Percentiles rank a stretch among this genome's conserved stretches.
Conservation (phyloP, 768 basidiomycete species). For the Russula sp. region DNA sequence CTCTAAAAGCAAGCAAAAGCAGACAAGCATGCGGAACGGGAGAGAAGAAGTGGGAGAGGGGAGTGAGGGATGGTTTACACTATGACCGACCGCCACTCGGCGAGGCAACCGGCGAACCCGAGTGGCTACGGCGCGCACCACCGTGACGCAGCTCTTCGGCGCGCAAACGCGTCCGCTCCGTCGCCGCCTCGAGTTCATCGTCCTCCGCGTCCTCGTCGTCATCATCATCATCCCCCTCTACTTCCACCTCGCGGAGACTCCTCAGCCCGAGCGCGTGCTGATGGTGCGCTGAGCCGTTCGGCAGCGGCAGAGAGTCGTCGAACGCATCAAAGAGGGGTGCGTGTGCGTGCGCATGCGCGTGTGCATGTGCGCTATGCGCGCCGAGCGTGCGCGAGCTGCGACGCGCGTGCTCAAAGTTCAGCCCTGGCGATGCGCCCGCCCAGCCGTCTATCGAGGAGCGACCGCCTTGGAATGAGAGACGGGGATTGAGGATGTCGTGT, state of each 20-base stretch:
- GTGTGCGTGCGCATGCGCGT: constrained; percentile 35
- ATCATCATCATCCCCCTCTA: constrained; percentile 34
- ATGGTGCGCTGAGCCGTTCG: constrained; percentile 25
- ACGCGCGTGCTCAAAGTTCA: constrained; percentile 29
- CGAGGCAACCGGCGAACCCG: constrained; percentile 5
- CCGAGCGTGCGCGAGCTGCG: constrained; percentile 62
- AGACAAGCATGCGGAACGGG: not conserved
- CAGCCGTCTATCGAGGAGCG: constrained; percentile 77
- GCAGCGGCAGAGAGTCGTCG: constrained; percentile 39
- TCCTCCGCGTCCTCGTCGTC: constrained; percentile 42
- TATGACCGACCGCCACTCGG: constrained; percentile 6
- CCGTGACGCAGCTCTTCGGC: constrained; percentile 18
- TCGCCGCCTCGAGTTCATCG: constrained; percentile 38
- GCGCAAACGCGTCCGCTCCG: constrained; percentile 42
- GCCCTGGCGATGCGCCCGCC: constrained; percentile 36
- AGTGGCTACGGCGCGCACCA: not conserved
- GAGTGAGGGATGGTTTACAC: too few relatives aligned
- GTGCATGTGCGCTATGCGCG: too few relatives aligned
- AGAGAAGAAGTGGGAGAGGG: too few relatives aligned
- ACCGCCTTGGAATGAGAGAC: constrained; percentile 65
- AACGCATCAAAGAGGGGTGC: constrained; percentile 71
- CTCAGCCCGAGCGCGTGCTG: constrained; percentile 46
- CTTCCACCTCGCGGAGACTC: constrained; percentile 59
- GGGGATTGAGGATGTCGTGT: constrained; percentile 64
- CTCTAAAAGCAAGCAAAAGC: not conserved